Base-by-base conservation (phyloP, 176 grass and related monocot genomes). In the Hsuehochloa calcarea region DNA sequence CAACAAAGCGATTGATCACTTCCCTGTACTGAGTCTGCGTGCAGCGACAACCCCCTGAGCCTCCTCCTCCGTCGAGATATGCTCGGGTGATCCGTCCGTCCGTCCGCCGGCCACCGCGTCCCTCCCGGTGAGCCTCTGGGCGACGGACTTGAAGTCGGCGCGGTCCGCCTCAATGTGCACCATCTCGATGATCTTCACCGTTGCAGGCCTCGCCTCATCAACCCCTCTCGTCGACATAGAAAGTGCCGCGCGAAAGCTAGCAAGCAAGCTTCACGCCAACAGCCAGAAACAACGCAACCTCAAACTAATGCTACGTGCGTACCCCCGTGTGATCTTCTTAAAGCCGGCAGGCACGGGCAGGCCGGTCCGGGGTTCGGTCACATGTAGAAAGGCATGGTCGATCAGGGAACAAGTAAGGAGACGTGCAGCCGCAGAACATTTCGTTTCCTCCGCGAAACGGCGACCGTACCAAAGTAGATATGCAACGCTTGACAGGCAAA, bases 121-220 rank as follows among this genome's bases (percentile, higher is more conserved):
- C 66, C 67, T 79, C 8, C 81, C 87, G 34, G 87, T 89, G 80
- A 89, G 23, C 81, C 59, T 84, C 74, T 89, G 87, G 19, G 79
- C 87, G 81, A 89, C 37, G 1, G 87, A 84, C 81, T 84, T 89
- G 81, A 89, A 89, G 55, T 68, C 82, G 37, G 45, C 82, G 56
- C 25, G 10, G 81, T 89, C 73, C 74, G 81, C 81, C 55, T 84
- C 87, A 40, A 88, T 15, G 74, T 88, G 80, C 80, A 83, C 80
- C 74, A 80, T 88, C 80, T 88, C 87, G 63, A 88, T 79, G 64
- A 88, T 84, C 86, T 83, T 89, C 81, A 89, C 81, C 66, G 3
- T 35, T 56, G 65, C 65, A 50, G 49, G 78, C 26, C 26, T 87
- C 70, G 60, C 71, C 49, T 55, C 60, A 9, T 52, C 71, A 13